Base-by-base conservation (phyloP, 2,329 filamentous ascomycete species). In the Aspergillus terreus region DNA sequence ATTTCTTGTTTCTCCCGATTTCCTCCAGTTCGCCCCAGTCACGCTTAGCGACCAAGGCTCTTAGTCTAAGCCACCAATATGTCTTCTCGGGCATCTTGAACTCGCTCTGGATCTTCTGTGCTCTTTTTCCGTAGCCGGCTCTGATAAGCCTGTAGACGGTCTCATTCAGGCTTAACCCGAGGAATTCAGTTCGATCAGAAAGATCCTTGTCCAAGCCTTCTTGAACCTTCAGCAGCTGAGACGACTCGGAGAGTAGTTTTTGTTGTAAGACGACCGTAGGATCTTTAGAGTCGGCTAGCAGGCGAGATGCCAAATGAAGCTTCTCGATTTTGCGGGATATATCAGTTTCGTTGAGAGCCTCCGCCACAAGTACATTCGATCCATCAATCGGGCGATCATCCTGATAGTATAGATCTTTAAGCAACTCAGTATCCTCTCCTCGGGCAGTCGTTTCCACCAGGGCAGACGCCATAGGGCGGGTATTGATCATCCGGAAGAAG, bases 401-500 rank as follows among this genome's bases (percentile, higher is more conserved):
- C 73, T 97, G 94, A 68, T 99, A 99, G 74, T 94, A 99, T 3
- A 99, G 78, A 66, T 97, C 94, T 65, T 97, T 99, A 23, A 99
- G 82, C 19, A 99, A 72, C 49, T 88, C 84, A 0, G 82, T 80
- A 62, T 95, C 91, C 63, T 95, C 87, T 46, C 89, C 84, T 46
- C 81, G 78, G 0, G 94, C 92, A 0, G 86, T 87, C 1, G 90
- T 82, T 70, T 99, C 94, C 21, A 99, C 89, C 10, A 99, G 81
- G 0, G 94, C 90, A 2, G 90, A 91, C 4, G 94, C 94, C 23
- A 90, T 81, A 0, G 92, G 91, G 1, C 92, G 84, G 48, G 81
- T 83, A 69, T 92, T 96, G 73, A 97, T 90, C 44, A 87, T 86
- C 46, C 91, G 85, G 78, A 99, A 97, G 77, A 99, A 99, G 32